These are phyloP conservation scores for Diaporthe aspalathi DNA, from an alignment of 2,329 filamentous ascomycete species.

Conservation along the genomic window DNA sequence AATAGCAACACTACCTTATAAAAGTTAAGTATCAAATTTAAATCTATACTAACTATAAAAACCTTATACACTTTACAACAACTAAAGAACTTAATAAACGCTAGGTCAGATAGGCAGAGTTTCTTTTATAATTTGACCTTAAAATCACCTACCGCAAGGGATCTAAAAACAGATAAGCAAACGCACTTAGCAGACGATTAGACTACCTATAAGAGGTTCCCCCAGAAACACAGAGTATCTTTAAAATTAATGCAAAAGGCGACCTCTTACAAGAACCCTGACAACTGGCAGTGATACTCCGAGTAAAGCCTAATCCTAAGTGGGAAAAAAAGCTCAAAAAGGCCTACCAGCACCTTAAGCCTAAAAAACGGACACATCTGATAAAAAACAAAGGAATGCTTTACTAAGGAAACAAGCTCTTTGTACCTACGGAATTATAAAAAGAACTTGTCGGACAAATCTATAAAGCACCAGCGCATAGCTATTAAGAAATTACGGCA, in stretches of 20 bases:
- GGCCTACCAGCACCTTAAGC: not conserved
- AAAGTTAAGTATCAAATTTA: not conserved
- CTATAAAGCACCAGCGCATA: constrained; percentile 1
- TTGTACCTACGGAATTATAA: not conserved
- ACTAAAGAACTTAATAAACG: too few relatives aligned
- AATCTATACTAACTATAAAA: not conserved
- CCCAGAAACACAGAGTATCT: not conserved
- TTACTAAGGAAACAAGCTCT: not conserved
- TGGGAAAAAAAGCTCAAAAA: not conserved
- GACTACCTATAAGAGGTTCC: not conserved
- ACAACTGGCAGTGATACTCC: not conserved
- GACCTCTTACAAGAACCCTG: not conserved
- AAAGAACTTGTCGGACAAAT: not conserved
- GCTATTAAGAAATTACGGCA: constrained; percentile 9
- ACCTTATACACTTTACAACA: not conserved
- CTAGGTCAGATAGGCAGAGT: not conserved
- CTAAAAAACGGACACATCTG: not conserved
- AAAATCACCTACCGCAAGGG: not conserved
- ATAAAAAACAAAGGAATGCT: not conserved
- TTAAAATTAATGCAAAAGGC: not conserved
- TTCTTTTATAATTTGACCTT: not conserved
- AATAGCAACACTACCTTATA: not conserved
- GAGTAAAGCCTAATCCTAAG: not conserved
- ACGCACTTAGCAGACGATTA: not conserved
- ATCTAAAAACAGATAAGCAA: not conserved